Evolutionary conservation across 2,329 filamentous ascomycete species (phyloP).

Genomic region (Beauveria rudraprayagi): DNA sequence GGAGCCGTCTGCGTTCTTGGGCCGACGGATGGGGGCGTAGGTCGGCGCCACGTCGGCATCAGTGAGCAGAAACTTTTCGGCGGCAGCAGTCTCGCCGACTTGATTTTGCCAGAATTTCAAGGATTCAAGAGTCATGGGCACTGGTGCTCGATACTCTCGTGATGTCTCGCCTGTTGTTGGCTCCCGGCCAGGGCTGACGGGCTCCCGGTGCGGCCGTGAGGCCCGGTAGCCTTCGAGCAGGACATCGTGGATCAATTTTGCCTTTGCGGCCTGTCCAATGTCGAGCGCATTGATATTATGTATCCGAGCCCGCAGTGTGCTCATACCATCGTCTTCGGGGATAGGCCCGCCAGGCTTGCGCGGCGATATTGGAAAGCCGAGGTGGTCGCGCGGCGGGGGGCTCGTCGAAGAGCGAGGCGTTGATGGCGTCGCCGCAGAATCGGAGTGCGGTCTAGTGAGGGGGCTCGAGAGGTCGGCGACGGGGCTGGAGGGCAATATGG

Average conservation of each 20-base stretch:
- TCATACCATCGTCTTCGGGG: conserved; percentile 76
- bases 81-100: conserved; percentile 28
- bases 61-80: conserved; percentile 42
- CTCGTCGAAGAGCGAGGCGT: conserved; percentile 14
- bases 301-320: conserved; percentile 56
- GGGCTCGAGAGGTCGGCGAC: neutral
- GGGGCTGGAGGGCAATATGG: neutral
- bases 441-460: neutral
- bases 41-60: conserved; percentile 59
- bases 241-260: conserved; percentile 60
- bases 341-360: conserved; percentile 31
- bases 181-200: conserved; percentile 30
- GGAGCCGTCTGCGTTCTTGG: conserved; percentile 35
- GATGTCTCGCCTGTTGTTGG: conserved; percentile 9
- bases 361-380: conserved; percentile 25
- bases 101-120: conserved; percentile 52
- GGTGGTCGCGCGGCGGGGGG: conserved; percentile 22
- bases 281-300: conserved; percentile 57
- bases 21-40: conserved; percentile 48
- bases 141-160: conserved; percentile 15
- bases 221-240: conserved; percentile 59
- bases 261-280: conserved; percentile 56
- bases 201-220: conserved; percentile 18
- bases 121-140: conserved; percentile 41
- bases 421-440: neutral